Base-by-base conservation (phyloP, 257 asterid genomes). In the Lithospermum erythrorhizon region DNA sequence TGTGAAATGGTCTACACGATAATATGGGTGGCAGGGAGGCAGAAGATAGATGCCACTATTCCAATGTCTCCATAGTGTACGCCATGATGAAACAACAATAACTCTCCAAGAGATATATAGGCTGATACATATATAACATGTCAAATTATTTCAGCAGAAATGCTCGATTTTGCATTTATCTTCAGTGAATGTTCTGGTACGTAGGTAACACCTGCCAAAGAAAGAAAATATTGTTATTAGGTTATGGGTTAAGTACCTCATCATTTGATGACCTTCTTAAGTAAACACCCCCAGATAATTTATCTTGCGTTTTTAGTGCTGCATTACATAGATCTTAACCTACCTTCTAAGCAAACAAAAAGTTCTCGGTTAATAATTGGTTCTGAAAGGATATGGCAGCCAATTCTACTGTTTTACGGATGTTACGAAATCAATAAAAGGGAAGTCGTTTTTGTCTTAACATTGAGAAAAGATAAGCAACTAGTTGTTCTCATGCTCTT, bases 91-190 rank as follows among this genome's bases (percentile, higher is more conserved):
- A 37, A 32, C 52, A 23, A 19, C 21, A 41, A 41, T 41, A 41
- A 3, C 49, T 41, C 49, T 41, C 49, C 18, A 14, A 41, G 14
- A 2, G 49, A 41, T 11, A 10, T 6, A 35, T 35, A 11, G 4
- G 13, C 1, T 41, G 49, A 41, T 41, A 13, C 49, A 41, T 41
- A 41, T 41, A 41, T 23, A 64, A 67, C 47, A 51, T 65, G 73
- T 81, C 77, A 90, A 69, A 76, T 57, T 47, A 81, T 81, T 68
- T 85, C 85, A 20, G 89, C 78, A 61, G 95, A 79, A 58, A 89
- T 87, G 82, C 99, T 89, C 18, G 99, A 79, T 30, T 95, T 84
- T 72, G 97, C 87, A 80, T 83, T 68, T 56, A 93, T 93, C 87
- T 89, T 87, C 74, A 93, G 83, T 16, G 97, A 82, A 63, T 83